phyloP scores from a whole-genome alignment of 2,329 filamentous ascomycete genomes.

The Dactylonectria macrodidyma region DNA sequence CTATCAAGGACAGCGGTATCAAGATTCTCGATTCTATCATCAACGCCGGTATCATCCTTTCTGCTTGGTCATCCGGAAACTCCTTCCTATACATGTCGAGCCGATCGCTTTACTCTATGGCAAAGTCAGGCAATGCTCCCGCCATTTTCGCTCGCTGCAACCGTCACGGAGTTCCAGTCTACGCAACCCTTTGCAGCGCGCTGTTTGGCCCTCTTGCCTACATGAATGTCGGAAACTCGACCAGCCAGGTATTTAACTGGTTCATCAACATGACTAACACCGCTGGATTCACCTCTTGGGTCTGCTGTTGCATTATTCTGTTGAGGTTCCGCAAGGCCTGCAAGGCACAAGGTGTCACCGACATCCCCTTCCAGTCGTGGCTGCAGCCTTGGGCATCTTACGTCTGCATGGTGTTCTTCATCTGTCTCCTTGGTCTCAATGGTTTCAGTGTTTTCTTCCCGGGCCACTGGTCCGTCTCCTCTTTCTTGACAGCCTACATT shows the following conservation, averaged over 20 bases:
- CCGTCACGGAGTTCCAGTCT: slow-evolving; percentile 43
- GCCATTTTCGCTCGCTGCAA: slow-evolving; percentile 51
- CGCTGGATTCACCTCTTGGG: slow-evolving; percentile 69
- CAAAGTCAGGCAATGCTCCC: slow-evolving; percentile 56
- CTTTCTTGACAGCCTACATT: slow-evolving; percentile 76
- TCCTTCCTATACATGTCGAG: slow-evolving; percentile 62
- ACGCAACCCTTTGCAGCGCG: slow-evolving; percentile 24
- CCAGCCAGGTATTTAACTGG: slow-evolving; percentile 73
- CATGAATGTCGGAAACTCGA: slow-evolving; percentile 67
- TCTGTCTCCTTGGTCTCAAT: slow-evolving; percentile 70
- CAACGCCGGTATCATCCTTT: slow-evolving; percentile 69
- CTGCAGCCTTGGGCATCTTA: slow-evolving; percentile 72
- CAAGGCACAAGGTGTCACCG: slow-evolving; percentile 57
- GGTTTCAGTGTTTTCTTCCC: slow-evolving; percentile 77
- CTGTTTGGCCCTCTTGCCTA: slow-evolving; percentile 74
- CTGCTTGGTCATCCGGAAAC: slow-evolving; percentile 70
- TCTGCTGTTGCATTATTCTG: slow-evolving; percentile 68
- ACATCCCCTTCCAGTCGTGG: slow-evolving; percentile 66
- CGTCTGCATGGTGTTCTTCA: slow-evolving; percentile 65
- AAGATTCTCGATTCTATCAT: slow-evolving; percentile 60
- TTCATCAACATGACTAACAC: slow-evolving; percentile 68
- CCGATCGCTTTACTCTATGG: slow-evolving; percentile 62
- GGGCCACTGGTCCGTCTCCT: slow-evolving; percentile 66
- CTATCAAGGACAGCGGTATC: slow-evolving; percentile 62
- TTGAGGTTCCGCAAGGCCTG: slow-evolving; percentile 66